Evolutionary conservation across 2,329 filamentous ascomycete species (phyloP).

Genomic region (Ceratocystis ficicola): DNA sequence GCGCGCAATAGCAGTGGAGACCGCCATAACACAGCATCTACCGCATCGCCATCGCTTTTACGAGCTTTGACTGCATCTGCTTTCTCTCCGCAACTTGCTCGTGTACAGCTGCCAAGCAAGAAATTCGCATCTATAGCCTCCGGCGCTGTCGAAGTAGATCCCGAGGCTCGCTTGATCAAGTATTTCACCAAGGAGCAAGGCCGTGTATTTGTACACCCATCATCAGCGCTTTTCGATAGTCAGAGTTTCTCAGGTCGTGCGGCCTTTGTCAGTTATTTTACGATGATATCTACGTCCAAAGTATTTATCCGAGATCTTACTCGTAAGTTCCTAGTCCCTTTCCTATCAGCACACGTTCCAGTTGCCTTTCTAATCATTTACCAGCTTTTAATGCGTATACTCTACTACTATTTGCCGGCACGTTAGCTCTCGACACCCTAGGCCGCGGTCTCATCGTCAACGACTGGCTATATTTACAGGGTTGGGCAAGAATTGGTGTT

Average conservation of each 20-base stretch:
- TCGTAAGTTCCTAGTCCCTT: constrained; percentile 43
- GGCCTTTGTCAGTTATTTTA: constrained; percentile 79
- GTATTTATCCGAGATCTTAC: constrained; percentile 85
- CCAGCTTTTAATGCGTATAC: constrained; percentile 78
- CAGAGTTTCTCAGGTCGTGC: constrained; percentile 65
- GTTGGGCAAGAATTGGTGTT: constrained; percentile 92
- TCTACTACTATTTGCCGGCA: constrained; percentile 75
- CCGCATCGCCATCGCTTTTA: constrained; percentile 38
- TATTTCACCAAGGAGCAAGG: constrained; percentile 81
- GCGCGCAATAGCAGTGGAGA: constrained; percentile 31
- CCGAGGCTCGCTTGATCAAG: constrained; percentile 81
- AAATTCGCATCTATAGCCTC: constrained; percentile 82
- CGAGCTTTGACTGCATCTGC: constrained; percentile 60
- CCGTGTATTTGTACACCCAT: constrained; percentile 85
- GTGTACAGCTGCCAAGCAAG: constrained; percentile 89
- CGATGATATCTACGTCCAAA: constrained; percentile 82
- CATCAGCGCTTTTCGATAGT: constrained; percentile 71
- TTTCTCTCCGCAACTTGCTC: constrained; percentile 74
- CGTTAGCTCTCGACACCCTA: constrained; percentile 73
- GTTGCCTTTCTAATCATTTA: constrained; percentile 5
- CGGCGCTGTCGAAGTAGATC: constrained; percentile 84
- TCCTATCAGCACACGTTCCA: neutral
- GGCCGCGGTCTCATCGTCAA: constrained; percentile 82
- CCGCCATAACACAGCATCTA: constrained; percentile 24
- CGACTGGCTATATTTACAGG: constrained; percentile 73